phyloP scores from a whole-genome alignment of 148 eudicot species.

The Euryodendron excelsum region DNA sequence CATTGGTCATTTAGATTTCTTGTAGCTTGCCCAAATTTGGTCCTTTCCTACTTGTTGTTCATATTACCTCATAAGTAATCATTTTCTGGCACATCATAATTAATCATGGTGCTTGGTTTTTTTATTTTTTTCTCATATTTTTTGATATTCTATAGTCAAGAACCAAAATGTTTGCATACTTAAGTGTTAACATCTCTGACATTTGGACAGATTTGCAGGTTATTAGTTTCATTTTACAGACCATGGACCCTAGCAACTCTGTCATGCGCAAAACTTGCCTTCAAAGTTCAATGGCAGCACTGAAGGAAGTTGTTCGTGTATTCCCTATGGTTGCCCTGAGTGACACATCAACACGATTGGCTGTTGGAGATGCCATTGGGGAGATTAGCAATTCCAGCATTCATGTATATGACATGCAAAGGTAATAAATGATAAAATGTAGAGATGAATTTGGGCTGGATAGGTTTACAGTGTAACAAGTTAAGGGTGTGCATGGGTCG shows the following conservation, averaged over 20 bases:
- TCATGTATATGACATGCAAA: conserved; percentile 90
- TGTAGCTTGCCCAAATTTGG: too few species aligned
- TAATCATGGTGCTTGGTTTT: too few species aligned
- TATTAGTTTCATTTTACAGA: conserved; percentile 77
- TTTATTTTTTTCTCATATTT: not conserved
- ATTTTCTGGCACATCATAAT: too few species aligned
- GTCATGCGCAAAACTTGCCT: conserved; percentile 88
- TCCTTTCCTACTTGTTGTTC: too few species aligned
- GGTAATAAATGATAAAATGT: conserved; percentile 37
- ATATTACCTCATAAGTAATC: too few species aligned
- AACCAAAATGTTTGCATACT: conserved; percentile 11
- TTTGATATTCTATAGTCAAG: not conserved
- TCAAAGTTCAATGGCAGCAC: conserved; percentile 73
- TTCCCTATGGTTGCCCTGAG: conserved; percentile 92
- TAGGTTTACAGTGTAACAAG: conserved; percentile 2
- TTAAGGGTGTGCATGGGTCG: too few species aligned
- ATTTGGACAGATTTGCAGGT: conserved; percentile 85
- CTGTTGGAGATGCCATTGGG: conserved; percentile 95
- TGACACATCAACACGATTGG: conserved; percentile 73
- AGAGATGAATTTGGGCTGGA: not conserved
- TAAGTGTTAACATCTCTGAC: conserved; percentile 52
- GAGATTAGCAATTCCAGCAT: conserved; percentile 64
- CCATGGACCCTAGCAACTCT: conserved; percentile 89
- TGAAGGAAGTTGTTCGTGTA: conserved; percentile 77
- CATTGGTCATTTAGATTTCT: too few species aligned